Conservation (phyloP, 441 rosid species). For the Sinapis alba region DNA sequence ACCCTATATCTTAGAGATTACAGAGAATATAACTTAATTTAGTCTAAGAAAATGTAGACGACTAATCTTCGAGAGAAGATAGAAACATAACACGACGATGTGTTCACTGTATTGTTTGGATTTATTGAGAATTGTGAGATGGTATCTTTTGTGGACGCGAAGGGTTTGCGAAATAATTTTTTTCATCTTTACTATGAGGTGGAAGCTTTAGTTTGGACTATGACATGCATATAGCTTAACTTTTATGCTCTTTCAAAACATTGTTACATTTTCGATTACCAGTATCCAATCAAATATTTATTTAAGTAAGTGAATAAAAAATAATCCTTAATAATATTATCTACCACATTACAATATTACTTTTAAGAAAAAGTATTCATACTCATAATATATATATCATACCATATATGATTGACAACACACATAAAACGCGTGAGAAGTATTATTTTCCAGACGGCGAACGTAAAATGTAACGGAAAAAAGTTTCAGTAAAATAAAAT, state of each 20-base stretch:
- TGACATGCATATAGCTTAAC: neutral
- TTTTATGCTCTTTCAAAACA: neutral
- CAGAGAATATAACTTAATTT: neutral
- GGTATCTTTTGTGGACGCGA: neutral
- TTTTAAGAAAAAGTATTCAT: neutral
- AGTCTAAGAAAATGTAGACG: neutral
- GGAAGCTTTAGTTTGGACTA: neutral
- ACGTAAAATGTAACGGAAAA: neutral
- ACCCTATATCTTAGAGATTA: neutral
- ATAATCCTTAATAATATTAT: neutral
- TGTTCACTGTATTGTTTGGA: neutral
- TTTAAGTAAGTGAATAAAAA: neutral
- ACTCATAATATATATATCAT: neutral
- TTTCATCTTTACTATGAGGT: neutral
- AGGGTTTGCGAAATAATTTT: neutral
- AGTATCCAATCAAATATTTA: neutral
- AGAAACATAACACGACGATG: neutral
- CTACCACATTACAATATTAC: neutral
- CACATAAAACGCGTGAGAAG: neutral
- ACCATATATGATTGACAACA: slow-evolving; percentile 1
- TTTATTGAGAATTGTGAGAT: neutral
- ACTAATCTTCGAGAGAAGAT: neutral
- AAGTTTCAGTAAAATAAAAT: neutral
- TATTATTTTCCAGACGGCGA: neutral
- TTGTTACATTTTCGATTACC: neutral